These are phyloP conservation scores for Cylindricascospora bacillispora DNA, from an alignment of 1,139 yeast genomes.

Conservation along the genomic window DNA sequence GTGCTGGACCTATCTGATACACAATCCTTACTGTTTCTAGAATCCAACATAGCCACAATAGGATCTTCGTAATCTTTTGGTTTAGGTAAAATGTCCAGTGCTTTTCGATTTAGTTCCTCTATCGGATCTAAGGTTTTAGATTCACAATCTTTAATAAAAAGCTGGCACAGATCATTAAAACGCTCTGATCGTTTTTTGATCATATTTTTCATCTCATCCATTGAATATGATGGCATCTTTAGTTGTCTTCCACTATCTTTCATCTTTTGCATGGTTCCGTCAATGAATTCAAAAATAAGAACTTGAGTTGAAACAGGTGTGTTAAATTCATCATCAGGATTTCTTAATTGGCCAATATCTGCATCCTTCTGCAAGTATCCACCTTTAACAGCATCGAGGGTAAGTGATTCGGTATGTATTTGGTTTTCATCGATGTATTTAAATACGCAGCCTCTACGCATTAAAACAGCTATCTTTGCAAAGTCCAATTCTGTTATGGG, in stretches of 20 bases:
- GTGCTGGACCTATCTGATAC: constrained; percentile 17
- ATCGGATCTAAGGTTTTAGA: constrained; percentile 29
- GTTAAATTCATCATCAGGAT: constrained; percentile 21
- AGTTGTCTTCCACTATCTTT: constrained; percentile 27
- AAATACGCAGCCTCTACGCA: constrained; percentile 57
- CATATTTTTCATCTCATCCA: constrained; percentile 43
- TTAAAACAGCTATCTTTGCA: constrained; percentile 47
- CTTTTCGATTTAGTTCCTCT: constrained; percentile 26
- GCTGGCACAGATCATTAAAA: constrained; percentile 34
- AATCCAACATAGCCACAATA: constrained; percentile 34
- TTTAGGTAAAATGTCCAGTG: constrained; percentile 36
- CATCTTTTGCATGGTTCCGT: constrained; percentile 41
- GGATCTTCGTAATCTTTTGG: constrained; percentile 37
- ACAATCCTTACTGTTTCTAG: constrained; percentile 6
- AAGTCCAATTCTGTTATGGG: constrained; percentile 37
- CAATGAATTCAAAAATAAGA: constrained; percentile 66
- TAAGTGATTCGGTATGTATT: constrained; percentile 33
- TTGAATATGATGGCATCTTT: constrained; percentile 33
- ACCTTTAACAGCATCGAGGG: constrained; percentile 33
- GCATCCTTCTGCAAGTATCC: constrained; percentile 36
- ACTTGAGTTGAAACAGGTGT: constrained; percentile 34
- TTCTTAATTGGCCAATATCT: constrained; percentile 33
- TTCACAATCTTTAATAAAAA: constrained; percentile 29
- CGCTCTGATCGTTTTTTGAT: constrained; percentile 46
- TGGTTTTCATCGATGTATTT: constrained; percentile 70